Percentiles rank a stretch among this genome's conserved stretches.
These are phyloP conservation scores for Penicillium robsamsonii DNA, from an alignment of 495 filamentous ascomycete species.

Conservation along the genomic window DNA sequence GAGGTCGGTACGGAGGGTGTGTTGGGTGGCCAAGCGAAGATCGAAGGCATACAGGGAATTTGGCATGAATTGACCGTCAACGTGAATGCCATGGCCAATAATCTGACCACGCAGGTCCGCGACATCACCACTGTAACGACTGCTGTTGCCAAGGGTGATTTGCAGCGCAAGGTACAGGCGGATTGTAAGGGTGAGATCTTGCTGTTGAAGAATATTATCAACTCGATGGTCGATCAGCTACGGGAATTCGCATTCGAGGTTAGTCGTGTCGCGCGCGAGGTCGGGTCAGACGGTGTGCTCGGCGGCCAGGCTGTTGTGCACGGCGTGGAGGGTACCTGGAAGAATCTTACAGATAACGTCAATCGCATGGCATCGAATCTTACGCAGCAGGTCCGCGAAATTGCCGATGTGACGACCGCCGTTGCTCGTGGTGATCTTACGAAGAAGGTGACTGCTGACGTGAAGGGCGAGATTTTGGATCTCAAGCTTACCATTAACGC, in stretches of 20 bases:
- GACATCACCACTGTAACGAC: constrained; percentile 93
- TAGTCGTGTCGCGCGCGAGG: constrained; percentile 85
- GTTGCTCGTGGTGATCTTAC: constrained; percentile 87
- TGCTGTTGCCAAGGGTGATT: constrained; percentile 82
- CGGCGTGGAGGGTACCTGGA: constrained; percentile 93
- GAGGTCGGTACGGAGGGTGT: constrained; percentile 91
- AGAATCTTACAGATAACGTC: constrained; percentile 89
- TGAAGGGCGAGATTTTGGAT: constrained; percentile 88
- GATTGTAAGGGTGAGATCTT: constrained; percentile 89
- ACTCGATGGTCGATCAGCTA: constrained; percentile 91
- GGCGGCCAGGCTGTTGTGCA: constrained; percentile 92
- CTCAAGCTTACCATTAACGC: constrained; percentile 90
- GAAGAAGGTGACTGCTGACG: constrained; percentile 86
- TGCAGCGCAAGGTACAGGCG: constrained; percentile 87
- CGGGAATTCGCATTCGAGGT: constrained; percentile 90
- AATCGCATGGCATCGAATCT: constrained; percentile 87
- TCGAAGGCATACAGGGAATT: constrained; percentile 84
- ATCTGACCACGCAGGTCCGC: constrained; percentile 86
- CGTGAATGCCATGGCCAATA: constrained; percentile 89
- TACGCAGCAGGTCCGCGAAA: constrained; percentile 82
- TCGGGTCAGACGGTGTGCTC: constrained; percentile 84
- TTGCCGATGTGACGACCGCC: constrained; percentile 88
- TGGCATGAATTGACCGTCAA: constrained; percentile 94
- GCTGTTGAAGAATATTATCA: constrained; percentile 86
- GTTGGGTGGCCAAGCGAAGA: constrained; percentile 83